Evolutionary conservation across 495 filamentous ascomycete species (phyloP).

Genomic region (Tuber calosporum): DNA sequence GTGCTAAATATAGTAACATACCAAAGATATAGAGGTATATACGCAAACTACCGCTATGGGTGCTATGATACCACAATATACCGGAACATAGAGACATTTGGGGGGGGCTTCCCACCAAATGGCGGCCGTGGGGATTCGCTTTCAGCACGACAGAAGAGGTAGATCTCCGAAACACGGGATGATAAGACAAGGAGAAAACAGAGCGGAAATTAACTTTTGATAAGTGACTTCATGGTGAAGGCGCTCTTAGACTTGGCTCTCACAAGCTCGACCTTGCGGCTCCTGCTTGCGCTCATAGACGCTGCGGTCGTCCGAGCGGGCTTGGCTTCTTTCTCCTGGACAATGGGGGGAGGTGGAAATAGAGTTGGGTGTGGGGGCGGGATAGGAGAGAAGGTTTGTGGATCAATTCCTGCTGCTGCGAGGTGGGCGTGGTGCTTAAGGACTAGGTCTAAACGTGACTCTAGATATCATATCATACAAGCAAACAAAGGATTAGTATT

Average conservation of each 20-base stretch:
- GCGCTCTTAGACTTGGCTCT: conserved; percentile 30
- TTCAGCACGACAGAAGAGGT: neutral
- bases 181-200: neutral
- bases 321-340: neutral
- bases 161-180: neutral
- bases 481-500: conserved; percentile 2
- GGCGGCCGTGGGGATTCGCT: neutral
- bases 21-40: neutral
- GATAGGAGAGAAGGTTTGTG: conserved; percentile 28
- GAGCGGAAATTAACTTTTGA: conserved; percentile 9
- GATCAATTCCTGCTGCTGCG: conserved; percentile 26
- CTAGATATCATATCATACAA: conserved; percentile 9
- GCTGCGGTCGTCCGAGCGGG: conserved; percentile 2
- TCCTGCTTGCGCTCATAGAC: neutral
- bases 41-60: neutral
- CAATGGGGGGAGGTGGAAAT: conserved; percentile 8
- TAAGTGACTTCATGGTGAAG: conserved; percentile 28
- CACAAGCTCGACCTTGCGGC: conserved; percentile 14
- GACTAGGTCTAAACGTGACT: conserved; percentile 27
- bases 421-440: conserved; percentile 30
- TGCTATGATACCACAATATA: neutral
- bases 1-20: neutral
- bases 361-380: conserved; percentile 14
- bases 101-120: neutral
- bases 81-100: neutral